Evolutionary conservation across 1,284 basidiomycete genomes (phyloP).

Genomic region (Cutaneotrichosporon cyanovorans): DNA sequence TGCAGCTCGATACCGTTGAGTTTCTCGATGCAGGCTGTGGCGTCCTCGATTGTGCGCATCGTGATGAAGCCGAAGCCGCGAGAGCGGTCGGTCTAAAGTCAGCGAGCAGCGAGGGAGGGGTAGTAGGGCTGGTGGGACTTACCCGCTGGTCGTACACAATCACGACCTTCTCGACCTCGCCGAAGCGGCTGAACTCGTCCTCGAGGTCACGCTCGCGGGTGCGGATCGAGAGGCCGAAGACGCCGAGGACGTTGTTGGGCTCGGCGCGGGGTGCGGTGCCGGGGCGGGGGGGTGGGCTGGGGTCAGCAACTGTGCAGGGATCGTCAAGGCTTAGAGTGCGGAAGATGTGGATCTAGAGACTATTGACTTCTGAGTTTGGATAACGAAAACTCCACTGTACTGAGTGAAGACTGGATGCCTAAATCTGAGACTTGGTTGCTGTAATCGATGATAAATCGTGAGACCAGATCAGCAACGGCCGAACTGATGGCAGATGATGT

Average conservation of each 20-base stretch:
- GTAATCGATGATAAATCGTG: too few species aligned
- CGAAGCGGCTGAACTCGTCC: slow-evolving; percentile 82
- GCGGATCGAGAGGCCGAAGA: slow-evolving; percentile 91
- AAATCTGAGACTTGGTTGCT: too few species aligned
- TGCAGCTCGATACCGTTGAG: slow-evolving; percentile 91
- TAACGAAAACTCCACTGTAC: too few species aligned
- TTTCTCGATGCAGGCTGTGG: slow-evolving; percentile 75
- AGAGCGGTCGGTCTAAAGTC: slow-evolving; percentile 75
- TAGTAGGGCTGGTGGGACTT: slow-evolving; percentile 35
- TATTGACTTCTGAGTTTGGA: too few species aligned
- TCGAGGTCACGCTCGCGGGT: slow-evolving; percentile 90
- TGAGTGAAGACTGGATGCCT: too few species aligned
- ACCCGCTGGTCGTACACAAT: slow-evolving; percentile 99
- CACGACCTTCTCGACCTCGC: slow-evolving; percentile 87
- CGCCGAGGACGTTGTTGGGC: slow-evolving; percentile 83
- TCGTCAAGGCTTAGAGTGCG: too few species aligned
- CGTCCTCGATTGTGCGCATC: slow-evolving; percentile 82
- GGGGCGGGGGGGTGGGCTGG: slow-evolving; percentile 17
- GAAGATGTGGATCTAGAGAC: too few species aligned
- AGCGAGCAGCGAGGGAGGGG: not conserved
- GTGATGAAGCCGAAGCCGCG: slow-evolving; percentile 97
- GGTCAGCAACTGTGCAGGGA: not conserved
- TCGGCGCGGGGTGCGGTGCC: slow-evolving; percentile 50
- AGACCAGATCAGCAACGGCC: too few species aligned
- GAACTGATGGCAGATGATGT: too few species aligned